Conservation (phyloP, 1,284 basidiomycete genomes). For the Athelia psychrophila region DNA sequence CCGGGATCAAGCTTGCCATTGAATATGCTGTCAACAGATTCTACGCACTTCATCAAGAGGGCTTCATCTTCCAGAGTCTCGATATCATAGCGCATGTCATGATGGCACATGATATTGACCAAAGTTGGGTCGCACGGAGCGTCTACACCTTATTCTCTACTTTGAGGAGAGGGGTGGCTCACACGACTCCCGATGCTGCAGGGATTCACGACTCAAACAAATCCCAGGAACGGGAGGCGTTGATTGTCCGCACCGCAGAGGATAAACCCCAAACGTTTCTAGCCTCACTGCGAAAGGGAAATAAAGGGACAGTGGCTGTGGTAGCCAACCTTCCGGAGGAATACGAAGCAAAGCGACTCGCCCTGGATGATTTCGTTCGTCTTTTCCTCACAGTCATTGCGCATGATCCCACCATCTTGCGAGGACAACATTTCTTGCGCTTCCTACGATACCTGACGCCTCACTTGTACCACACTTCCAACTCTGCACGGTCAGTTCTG, state of each 20-base stretch:
- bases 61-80: slow-evolving; percentile 74
- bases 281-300: slow-evolving; percentile 46
- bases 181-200: slow-evolving; percentile 51
- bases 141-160: slow-evolving; percentile 56
- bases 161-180: slow-evolving; percentile 38
- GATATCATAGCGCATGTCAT: slow-evolving; percentile 59
- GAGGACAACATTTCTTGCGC: slow-evolving; percentile 67
- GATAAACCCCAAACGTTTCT: slow-evolving; percentile 65
- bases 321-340: slow-evolving; percentile 54
- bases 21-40: slow-evolving; percentile 74
- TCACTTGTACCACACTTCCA: slow-evolving; percentile 52
- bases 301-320: slow-evolving; percentile 30
- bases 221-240: slow-evolving; percentile 67
- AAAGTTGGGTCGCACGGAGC: slow-evolving; percentile 47
- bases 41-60: slow-evolving; percentile 72
- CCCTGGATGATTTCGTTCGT: slow-evolving; percentile 66
- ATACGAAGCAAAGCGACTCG: slow-evolving; percentile 57
- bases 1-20: slow-evolving; percentile 62
- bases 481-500: slow-evolving; percentile 50
- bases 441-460: slow-evolving; percentile 60
- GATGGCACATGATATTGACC: slow-evolving; percentile 42
- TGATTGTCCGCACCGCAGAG: slow-evolving; percentile 67
- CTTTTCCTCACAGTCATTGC: slow-evolving; percentile 81
- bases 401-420: slow-evolving; percentile 63
- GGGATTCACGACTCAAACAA: slow-evolving; percentile 69